A percentile compares a stretch with the other conserved stretches of the same genome.
These are phyloP conservation scores for Scutellaria barbata DNA, from an alignment of 257 asterid species.

Conservation along the genomic window DNA sequence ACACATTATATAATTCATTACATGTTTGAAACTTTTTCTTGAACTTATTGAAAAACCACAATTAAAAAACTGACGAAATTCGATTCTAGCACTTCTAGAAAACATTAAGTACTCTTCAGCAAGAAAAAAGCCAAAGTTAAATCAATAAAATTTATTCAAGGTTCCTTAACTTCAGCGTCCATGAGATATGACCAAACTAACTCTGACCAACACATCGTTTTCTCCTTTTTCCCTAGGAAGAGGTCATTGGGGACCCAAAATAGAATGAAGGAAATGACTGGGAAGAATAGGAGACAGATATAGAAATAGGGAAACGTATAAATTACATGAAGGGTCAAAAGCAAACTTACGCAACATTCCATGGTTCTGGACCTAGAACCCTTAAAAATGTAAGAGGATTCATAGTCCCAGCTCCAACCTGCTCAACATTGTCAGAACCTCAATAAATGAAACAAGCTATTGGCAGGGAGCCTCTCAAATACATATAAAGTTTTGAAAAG, in stretches of 20 bases:
- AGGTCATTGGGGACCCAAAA: background rate
- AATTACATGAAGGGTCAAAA: slow-evolving; percentile 22
- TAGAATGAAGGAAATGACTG: background rate
- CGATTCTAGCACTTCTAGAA: background rate
- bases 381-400: slow-evolving; percentile 93
- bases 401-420: slow-evolving; percentile 99
- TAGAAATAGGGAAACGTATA: slow-evolving; percentile 4
- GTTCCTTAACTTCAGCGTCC: slow-evolving; percentile 7
- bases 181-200: slow-evolving; percentile 18
- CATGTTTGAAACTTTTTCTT: background rate
- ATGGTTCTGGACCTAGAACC: slow-evolving; percentile 98
- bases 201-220: background rate
- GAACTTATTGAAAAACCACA: background rate
- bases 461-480: slow-evolving; percentile 16
- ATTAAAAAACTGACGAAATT: background rate
- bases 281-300: background rate
- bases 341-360: slow-evolving; percentile 96
- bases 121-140: background rate
- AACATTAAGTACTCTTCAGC: slow-evolving; percentile 5
- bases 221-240: background rate
- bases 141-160: background rate
- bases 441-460: slow-evolving; percentile 33
- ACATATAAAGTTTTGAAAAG: background rate
- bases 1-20: background rate
- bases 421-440: slow-evolving; percentile 44